Evolutionary conservation across 73 alveolate genomes (phyloP).

Genomic region (Blepharisma japonicum): DNA sequence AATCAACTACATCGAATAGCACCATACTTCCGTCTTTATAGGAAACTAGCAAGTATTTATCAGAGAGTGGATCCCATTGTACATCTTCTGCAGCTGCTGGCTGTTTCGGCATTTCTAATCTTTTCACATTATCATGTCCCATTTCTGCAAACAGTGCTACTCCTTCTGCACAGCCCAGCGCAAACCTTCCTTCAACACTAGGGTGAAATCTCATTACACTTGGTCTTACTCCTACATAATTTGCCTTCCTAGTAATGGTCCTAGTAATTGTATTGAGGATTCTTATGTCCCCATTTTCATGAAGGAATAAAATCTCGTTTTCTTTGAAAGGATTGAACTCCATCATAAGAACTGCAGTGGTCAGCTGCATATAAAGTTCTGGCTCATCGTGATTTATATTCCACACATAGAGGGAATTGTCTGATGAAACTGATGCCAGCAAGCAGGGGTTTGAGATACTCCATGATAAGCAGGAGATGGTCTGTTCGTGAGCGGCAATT

Average conservation of each 20-base stretch:
- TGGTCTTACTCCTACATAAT: slow-evolving; percentile 34
- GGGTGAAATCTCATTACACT: slow-evolving; percentile 55
- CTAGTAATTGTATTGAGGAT: not conserved
- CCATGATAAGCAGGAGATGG: slow-evolving; percentile 50
- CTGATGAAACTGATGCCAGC: slow-evolving; percentile 8
- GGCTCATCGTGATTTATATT: slow-evolving; percentile 30
- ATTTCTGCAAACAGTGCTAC: not conserved
- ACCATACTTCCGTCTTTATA: slow-evolving; percentile 44
- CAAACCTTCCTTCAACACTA: slow-evolving; percentile 34
- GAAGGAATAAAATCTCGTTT: slow-evolving; percentile 34
- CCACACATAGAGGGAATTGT: slow-evolving; percentile 28
- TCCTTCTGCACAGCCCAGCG: slow-evolving; percentile 57
- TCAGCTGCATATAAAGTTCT: slow-evolving; percentile 32
- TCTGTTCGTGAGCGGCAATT: slow-evolving; percentile 46
- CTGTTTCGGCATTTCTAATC: slow-evolving; percentile 24
- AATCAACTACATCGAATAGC: slow-evolving; percentile 32
- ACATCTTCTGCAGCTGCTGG: not conserved
- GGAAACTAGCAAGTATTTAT: slow-evolving; percentile 45
- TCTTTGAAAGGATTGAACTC: slow-evolving; percentile 37
- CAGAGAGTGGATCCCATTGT: slow-evolving; percentile 43
- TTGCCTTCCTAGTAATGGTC: not conserved
- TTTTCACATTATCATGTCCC: slow-evolving; percentile 28
- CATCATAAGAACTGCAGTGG: slow-evolving; percentile 34
- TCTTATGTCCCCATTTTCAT: slow-evolving; percentile 39
- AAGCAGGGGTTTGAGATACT: slow-evolving; percentile 18